phyloP scores from a whole-genome alignment of 2,329 filamentous ascomycete species.

The Aspergillus persii region DNA sequence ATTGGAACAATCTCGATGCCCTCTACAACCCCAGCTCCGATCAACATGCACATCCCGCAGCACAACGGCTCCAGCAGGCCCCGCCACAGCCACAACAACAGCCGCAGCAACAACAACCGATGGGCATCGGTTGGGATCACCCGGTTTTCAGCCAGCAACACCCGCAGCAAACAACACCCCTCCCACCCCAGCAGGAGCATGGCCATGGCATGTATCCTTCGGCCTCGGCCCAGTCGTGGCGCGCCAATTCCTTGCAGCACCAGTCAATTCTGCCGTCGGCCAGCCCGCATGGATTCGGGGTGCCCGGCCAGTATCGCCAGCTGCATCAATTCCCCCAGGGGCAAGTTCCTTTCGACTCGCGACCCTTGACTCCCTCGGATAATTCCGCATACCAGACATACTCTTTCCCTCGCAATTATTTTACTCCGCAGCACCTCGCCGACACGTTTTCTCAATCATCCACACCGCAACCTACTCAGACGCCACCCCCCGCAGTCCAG shows the following conservation, averaged over 20 bases:
- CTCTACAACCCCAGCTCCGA: conserved; percentile 25
- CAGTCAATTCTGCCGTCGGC: conserved; percentile 21
- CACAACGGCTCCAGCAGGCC: conserved; percentile 21
- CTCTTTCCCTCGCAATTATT: conserved; percentile 33
- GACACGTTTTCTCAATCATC: conserved; percentile 28
- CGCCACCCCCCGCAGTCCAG: conserved; percentile 19
- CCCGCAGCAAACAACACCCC: conserved; percentile 21
- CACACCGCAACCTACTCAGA: conserved; percentile 24
- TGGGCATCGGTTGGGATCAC: conserved; percentile 39
- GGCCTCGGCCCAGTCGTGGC: conserved; percentile 33
- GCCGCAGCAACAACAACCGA: conserved; percentile 17
- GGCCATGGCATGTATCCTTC: conserved; percentile 32
- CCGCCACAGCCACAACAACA: conserved; percentile 28
- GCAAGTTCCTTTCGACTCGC: conserved; percentile 31
- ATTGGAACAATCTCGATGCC: conserved; percentile 37
- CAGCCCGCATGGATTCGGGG: conserved; percentile 24
- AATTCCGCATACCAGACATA: conserved; percentile 34
- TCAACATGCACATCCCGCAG: conserved; percentile 25
- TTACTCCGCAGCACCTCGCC: conserved; percentile 26
- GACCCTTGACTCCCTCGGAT: conserved; percentile 26
- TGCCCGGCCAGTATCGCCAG: conserved; percentile 32
- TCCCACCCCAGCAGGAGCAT: conserved; percentile 25
- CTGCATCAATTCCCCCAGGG: conserved; percentile 31
- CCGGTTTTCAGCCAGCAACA: conserved; percentile 33
- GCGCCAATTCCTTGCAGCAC: conserved; percentile 31